A percentile compares a stretch with the other conserved stretches of the same genome.
phyloP scores from a whole-genome alignment of 495 filamentous ascomycete species.

The Annulohypoxylon maeteangense region DNA sequence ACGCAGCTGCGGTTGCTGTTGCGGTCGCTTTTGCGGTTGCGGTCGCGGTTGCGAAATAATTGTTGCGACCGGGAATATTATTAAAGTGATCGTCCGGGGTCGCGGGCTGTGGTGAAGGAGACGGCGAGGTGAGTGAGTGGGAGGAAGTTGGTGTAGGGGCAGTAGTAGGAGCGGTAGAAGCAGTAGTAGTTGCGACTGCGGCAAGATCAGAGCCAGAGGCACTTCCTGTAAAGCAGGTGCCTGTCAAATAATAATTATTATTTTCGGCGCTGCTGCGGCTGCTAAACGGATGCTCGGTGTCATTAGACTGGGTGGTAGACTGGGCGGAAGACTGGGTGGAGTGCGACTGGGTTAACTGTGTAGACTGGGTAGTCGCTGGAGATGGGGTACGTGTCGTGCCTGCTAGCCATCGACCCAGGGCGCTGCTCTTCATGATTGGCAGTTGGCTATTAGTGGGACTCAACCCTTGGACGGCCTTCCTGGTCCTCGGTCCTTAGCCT shows the following conservation, averaged over 20 bases:
- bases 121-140: conserved; percentile 48
- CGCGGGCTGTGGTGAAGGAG: conserved; percentile 55
- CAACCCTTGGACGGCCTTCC: conserved; percentile 41
- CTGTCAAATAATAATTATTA: conserved; percentile 43
- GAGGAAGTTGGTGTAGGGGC: conserved; percentile 50
- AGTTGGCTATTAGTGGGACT: conserved; percentile 23
- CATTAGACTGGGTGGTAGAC: conserved; percentile 24
- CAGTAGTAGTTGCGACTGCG: conserved; percentile 19
- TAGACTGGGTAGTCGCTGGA: conserved; percentile 35
- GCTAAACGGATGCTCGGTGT: conserved; percentile 48
- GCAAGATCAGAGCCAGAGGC: conserved; percentile 25
- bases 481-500: conserved; percentile 43
- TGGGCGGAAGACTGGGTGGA: neutral
- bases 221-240: conserved; percentile 15
- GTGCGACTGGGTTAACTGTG: neutral
- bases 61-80: conserved; percentile 45
- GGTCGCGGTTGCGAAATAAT: conserved; percentile 38
- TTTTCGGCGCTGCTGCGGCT: conserved; percentile 48
- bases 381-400: conserved; percentile 46
- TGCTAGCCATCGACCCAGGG: conserved; percentile 49
- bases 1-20: too few relatives aligned
- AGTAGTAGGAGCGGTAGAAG: conserved; percentile 14
- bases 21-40: too few relatives aligned
- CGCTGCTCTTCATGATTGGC: conserved; percentile 47
- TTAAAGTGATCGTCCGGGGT: conserved; percentile 53